Conservation (phyloP, 495 filamentous ascomycete species). For the Neurospora sp. region DNA sequence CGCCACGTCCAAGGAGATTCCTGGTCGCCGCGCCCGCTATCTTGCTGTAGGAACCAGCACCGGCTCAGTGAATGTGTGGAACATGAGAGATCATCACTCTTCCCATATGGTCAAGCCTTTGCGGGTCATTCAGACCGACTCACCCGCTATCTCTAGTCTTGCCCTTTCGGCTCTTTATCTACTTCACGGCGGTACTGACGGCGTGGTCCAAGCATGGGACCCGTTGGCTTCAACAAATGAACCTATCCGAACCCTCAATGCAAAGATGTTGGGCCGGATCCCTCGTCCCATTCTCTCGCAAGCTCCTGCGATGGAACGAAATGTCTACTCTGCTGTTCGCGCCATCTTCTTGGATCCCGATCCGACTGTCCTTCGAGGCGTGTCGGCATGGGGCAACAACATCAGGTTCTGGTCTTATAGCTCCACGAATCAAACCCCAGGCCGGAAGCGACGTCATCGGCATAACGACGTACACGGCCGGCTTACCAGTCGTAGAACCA, state of each 20-base stretch:
- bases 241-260: slow-evolving; percentile 82
- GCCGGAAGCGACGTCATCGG: slow-evolving; percentile 36
- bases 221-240: slow-evolving; percentile 69
- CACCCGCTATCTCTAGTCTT: slow-evolving; percentile 77
- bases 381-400: slow-evolving; percentile 78
- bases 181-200: slow-evolving; percentile 89
- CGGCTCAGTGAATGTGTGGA: slow-evolving; percentile 77
- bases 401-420: slow-evolving; percentile 92
- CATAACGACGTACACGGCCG: slow-evolving; percentile 36
- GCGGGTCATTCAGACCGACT: slow-evolving; percentile 81
- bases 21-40: slow-evolving; percentile 75
- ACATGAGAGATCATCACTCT: slow-evolving; percentile 54
- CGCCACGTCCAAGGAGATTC: slow-evolving; percentile 42
- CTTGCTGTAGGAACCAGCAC: slow-evolving; percentile 70
- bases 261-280: slow-evolving; percentile 73
- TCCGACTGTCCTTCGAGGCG: slow-evolving; percentile 78
- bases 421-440: slow-evolving; percentile 39
- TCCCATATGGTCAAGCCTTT: slow-evolving; percentile 49
- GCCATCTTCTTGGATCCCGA: slow-evolving; percentile 85
- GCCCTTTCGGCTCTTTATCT: slow-evolving; percentile 79
- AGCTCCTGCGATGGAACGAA: slow-evolving; percentile 30
- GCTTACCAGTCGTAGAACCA: slow-evolving; percentile 25
- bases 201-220: slow-evolving; percentile 95
- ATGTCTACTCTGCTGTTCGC: slow-evolving; percentile 74
- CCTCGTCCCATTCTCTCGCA: slow-evolving; percentile 32